phyloP scores from a whole-genome alignment of 2,329 filamentous ascomycete species.

The Clathrospora elynae region DNA sequence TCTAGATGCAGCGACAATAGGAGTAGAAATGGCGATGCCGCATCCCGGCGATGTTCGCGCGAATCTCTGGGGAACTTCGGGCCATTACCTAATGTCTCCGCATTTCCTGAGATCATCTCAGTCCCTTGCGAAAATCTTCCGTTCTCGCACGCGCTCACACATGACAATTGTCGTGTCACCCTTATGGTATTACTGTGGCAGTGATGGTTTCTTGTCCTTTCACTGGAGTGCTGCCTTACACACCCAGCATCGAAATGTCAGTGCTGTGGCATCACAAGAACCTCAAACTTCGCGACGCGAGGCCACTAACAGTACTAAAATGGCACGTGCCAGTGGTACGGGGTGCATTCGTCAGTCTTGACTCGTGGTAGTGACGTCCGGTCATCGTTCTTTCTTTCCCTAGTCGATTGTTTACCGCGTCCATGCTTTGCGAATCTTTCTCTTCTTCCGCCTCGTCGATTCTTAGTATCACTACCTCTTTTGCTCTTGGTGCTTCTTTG shows the following conservation, averaged over 20 bases:
- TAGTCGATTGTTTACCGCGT: conserved; percentile 20
- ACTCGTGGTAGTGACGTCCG: conserved; percentile 23
- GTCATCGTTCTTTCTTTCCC: conserved; percentile 18
- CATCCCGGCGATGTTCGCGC: conserved; percentile 6
- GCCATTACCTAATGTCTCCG: conserved; percentile 28
- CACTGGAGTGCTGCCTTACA: too few species aligned
- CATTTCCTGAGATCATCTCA: conserved; percentile 9
- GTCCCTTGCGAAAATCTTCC: background rate
- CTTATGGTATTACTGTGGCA: too few species aligned
- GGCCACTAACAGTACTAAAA: conserved; percentile 2
- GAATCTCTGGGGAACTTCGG: conserved; percentile 8
- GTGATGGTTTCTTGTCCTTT: too few species aligned
- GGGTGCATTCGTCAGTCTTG: conserved; percentile 26
- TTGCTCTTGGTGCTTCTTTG: background rate
- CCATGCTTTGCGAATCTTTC: conserved; percentile 19
- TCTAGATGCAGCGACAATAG: too few species aligned
- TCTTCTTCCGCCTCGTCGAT: conserved; percentile 7
- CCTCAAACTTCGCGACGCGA: background rate
- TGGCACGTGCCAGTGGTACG: conserved; percentile 23
- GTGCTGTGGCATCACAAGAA: too few species aligned
- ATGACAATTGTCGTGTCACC: too few species aligned
- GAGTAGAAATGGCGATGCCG: too few species aligned
- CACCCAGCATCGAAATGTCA: too few species aligned
- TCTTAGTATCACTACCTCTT: conserved; percentile 3
- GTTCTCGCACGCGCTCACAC: too few species aligned